phyloP scores from a whole-genome alignment of 306 rosid genomes.

The Trichosanthes cucumerina region DNA sequence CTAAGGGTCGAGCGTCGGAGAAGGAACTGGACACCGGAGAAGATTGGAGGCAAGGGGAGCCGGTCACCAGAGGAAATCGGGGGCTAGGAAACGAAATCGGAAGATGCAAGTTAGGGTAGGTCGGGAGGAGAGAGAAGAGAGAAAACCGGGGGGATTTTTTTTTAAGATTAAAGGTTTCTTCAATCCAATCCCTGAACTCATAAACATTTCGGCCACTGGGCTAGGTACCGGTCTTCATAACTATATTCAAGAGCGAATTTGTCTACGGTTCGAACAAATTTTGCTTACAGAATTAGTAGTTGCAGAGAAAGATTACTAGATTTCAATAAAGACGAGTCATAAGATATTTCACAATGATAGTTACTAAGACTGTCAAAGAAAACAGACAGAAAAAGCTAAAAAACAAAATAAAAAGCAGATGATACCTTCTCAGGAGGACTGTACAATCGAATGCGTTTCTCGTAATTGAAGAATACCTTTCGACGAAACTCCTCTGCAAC shows the following conservation, averaged over 20 bases:
- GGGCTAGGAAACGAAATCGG: no score
- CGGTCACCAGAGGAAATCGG: no score
- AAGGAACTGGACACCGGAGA: no score
- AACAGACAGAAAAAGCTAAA: not conserved
- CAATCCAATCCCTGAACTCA: not conserved
- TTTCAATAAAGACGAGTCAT: not conserved
- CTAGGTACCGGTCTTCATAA: not conserved
- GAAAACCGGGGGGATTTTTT: no score
- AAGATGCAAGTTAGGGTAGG: no score
- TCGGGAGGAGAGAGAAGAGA: no score
- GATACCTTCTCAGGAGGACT: slow-evolving; percentile 89
- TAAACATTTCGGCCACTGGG: not conserved
- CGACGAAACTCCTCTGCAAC: slow-evolving; percentile 72
- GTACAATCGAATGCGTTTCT: slow-evolving; percentile 70
- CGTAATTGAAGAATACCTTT: slow-evolving; percentile 80
- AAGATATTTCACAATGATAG: not conserved
- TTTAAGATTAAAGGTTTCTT: no score
- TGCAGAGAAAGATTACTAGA: not conserved
- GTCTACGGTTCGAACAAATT: not conserved
- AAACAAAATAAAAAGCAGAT: not conserved
- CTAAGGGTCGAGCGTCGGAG: no score
- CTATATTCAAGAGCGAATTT: not conserved
- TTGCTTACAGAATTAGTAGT: not conserved
- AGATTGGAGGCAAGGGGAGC: no score
- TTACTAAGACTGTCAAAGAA: not conserved